Conservation (phyloP, 208 protist species). For the Leishmania turanica region DNA sequence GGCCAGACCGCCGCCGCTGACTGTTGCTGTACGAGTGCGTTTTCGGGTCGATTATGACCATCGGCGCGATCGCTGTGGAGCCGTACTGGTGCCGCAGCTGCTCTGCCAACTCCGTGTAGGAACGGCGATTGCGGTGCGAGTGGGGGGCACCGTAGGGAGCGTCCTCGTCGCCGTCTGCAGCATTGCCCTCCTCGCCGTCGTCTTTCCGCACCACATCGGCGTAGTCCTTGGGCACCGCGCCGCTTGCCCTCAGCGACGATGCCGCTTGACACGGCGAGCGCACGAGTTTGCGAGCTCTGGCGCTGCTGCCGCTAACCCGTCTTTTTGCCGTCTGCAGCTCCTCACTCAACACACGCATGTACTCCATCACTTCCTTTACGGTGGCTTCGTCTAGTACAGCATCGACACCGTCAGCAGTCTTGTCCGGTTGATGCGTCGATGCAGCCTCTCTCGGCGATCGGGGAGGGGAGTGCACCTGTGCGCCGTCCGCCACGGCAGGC, state of each 20-base stretch:
- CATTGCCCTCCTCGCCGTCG: neutral
- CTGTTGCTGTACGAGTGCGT: constrained; percentile 13
- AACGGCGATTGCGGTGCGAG: neutral
- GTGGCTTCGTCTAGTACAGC: constrained; percentile 35
- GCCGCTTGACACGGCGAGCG: constrained; percentile 3
- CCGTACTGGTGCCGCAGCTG: constrained; percentile 31
- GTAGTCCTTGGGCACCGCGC: neutral
- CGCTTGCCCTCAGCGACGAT: neutral
- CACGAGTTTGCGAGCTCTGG: constrained; percentile 2
- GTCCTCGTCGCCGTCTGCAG: neutral
- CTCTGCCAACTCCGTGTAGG: constrained; percentile 20
- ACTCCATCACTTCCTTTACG: constrained; percentile 51
- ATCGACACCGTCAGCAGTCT: neutral
- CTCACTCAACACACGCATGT: constrained; percentile 65
- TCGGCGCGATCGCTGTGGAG: constrained; percentile 7
- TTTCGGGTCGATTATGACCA: constrained; percentile 32
- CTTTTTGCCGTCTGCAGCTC: constrained; percentile 46
- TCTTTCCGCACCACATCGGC: neutral
- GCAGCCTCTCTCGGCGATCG: neutral
- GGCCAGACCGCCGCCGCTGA: neutral
- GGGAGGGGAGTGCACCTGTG: neutral
- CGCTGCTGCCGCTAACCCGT: constrained; percentile 1
- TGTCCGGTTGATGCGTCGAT: neutral
- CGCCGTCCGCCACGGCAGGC: neutral
- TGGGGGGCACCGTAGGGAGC: neutral